These are phyloP conservation scores for Decorospora gaudefroyi DNA, from an alignment of 2,329 filamentous ascomycete species.

Conservation along the genomic window DNA sequence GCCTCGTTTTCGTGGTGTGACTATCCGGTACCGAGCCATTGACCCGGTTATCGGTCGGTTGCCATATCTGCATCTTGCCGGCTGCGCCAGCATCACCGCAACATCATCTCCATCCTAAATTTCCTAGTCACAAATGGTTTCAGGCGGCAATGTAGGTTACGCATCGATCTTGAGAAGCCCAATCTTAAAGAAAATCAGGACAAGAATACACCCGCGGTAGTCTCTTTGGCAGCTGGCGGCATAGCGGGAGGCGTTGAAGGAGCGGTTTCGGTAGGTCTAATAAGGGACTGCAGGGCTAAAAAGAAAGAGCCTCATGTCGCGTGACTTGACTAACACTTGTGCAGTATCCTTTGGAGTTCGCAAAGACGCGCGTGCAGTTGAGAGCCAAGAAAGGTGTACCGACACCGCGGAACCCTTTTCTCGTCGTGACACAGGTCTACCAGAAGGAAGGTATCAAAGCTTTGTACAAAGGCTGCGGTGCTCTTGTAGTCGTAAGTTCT, in stretches of 20 bases:
- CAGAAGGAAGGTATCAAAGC: slow-evolving; percentile 61
- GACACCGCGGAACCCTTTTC: slow-evolving; percentile 61
- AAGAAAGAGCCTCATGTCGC: no score
- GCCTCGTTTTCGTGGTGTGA: slow-evolving; percentile 5
- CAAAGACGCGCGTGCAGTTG: slow-evolving; percentile 68
- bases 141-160: slow-evolving; percentile 33
- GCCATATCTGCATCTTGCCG: slow-evolving; percentile 13
- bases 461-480: slow-evolving; percentile 66
- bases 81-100: slow-evolving; percentile 13
- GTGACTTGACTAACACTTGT: slow-evolving; percentile 13
- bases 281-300: neutral
- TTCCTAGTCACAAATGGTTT: slow-evolving; percentile 34
- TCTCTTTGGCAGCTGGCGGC: slow-evolving; percentile 47
- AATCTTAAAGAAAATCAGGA: slow-evolving; percentile 29
- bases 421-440: slow-evolving; percentile 60
- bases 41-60: slow-evolving; percentile 10
- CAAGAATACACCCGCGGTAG: slow-evolving; percentile 45
- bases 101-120: slow-evolving; percentile 15
- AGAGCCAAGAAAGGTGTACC: slow-evolving; percentile 51
- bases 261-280: slow-evolving; percentile 39
- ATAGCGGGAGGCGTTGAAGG: slow-evolving; percentile 49
- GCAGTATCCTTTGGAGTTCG: slow-evolving; percentile 68
- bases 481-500: slow-evolving; percentile 57
- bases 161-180: neutral
- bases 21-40: slow-evolving; percentile 7